Conservation (phyloP, 78 protist genomes). For the Dictyostelium brefeldianum region DNA sequence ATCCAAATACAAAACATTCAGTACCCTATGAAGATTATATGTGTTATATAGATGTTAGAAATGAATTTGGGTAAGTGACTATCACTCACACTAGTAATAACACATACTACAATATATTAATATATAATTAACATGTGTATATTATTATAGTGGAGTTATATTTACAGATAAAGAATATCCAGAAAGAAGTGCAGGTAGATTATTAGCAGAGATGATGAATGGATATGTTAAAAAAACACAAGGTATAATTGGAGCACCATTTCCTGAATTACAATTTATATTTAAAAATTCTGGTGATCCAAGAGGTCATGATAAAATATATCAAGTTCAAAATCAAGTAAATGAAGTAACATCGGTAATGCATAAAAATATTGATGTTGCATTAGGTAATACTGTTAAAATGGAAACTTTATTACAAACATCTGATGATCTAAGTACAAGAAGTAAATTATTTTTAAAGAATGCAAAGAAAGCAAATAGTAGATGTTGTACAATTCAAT, state of each 20-base stretch:
- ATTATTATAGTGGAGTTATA: constrained; percentile 75
- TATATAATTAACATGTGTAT: too few species aligned
- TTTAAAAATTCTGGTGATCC: constrained; percentile 31
- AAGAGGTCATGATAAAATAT: constrained; percentile 35
- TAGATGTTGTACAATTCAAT: constrained; percentile 69
- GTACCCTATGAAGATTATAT: constrained; percentile 77
- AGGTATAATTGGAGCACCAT: constrained; percentile 47
- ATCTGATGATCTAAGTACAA: constrained; percentile 55
- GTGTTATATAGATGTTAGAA: constrained; percentile 62
- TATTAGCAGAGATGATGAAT: constrained; percentile 53
- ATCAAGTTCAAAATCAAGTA: constrained; percentile 57
- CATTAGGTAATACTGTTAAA: constrained; percentile 43
- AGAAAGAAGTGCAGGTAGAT: constrained; percentile 63
- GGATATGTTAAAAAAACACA: constrained; percentile 46
- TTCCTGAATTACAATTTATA: constrained; percentile 31
- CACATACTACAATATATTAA: too few species aligned
- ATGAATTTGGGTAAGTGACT: constrained; percentile 67
- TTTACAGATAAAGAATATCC: constrained; percentile 81
- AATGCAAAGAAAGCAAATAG: constrained; percentile 73
- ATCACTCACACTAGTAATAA: not conserved
- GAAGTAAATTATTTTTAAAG: constrained; percentile 69
- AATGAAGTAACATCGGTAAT: constrained; percentile 55
- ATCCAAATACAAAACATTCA: constrained; percentile 34
- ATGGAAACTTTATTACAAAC: constrained; percentile 58
- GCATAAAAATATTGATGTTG: constrained; percentile 76